Conservation (phyloP, 805 yeast genomes). For the Lachancea sp. region DNA sequence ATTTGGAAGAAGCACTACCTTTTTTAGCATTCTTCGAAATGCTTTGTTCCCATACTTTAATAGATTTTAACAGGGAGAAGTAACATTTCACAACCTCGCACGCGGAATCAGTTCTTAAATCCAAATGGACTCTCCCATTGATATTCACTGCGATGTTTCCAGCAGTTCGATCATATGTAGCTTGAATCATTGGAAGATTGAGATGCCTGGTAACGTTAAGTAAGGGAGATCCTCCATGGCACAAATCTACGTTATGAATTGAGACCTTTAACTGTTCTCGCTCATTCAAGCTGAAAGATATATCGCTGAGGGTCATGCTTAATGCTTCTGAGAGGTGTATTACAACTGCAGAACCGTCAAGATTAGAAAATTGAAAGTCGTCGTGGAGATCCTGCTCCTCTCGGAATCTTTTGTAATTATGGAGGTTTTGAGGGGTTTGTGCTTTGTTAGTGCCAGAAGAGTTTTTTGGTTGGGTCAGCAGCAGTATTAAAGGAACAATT, state of each 20-base stretch:
- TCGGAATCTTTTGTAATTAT: slow-evolving; percentile 21
- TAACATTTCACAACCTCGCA: background rate
- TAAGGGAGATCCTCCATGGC: background rate
- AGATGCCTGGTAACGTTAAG: background rate
- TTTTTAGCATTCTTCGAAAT: background rate
- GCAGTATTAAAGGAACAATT: slow-evolving; percentile 2
- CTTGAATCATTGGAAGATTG: background rate
- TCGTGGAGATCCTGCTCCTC: slow-evolving; percentile 19
- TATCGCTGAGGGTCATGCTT: background rate
- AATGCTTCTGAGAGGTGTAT: slow-evolving; percentile 8
- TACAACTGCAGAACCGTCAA: slow-evolving; percentile 7
- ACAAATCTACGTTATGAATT: background rate
- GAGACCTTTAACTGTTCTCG: background rate
- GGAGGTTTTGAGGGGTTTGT: slow-evolving; percentile 3
- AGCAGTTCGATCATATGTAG: background rate
- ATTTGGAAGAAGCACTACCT: background rate
- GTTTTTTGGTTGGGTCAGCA: background rate
- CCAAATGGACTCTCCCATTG: background rate
- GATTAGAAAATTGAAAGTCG: slow-evolving; percentile 11
- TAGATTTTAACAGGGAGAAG: background rate
- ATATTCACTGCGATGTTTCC: background rate
- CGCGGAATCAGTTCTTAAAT: background rate
- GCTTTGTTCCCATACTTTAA: background rate
- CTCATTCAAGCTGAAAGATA: slow-evolving; percentile 7
- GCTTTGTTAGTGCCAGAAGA: background rate